Conservation (phyloP, 352 stramenopile species). For the Phytophthora citrophthora region DNA sequence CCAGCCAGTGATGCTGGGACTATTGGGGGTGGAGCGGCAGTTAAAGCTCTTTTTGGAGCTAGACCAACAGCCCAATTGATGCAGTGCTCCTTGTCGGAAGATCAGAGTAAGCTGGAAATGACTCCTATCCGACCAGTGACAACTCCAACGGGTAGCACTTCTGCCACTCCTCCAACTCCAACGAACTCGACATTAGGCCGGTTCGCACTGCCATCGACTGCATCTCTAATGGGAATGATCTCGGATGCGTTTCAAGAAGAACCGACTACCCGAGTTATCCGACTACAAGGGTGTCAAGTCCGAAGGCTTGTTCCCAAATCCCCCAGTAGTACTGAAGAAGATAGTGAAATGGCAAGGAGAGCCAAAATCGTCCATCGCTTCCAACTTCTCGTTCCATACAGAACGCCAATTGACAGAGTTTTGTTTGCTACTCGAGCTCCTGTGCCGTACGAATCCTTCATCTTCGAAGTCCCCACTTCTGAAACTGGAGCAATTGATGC, state of each 20-base stretch:
- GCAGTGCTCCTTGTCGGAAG: conserved; percentile 64
- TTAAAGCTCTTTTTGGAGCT: conserved; percentile 44
- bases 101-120: conserved; percentile 66
- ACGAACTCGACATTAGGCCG: conserved; percentile 26
- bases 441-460: conserved; percentile 43
- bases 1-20: conserved; percentile 15
- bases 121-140: conserved; percentile 33
- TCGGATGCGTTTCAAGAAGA: conserved; percentile 49
- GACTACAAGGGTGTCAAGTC: conserved; percentile 61
- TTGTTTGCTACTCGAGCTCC: conserved; percentile 10
- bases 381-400: conserved; percentile 49
- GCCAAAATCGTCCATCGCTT: conserved; percentile 31
- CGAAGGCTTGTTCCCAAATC: conserved; percentile 34
- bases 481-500: conserved; percentile 5
- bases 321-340: conserved; percentile 5
- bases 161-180: background rate
- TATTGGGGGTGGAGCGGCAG: conserved; percentile 17
- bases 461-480: conserved; percentile 41
- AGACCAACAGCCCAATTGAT: conserved; percentile 40
- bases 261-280: conserved; percentile 37
- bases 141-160: background rate
- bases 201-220: conserved; percentile 47
- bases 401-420: conserved; percentile 11
- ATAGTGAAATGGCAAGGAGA: background rate
- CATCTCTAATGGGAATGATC: conserved; percentile 61